These are phyloP conservation scores for Arabidopsis arenosa DNA, from an alignment of 345 rosid genomes.

Conservation along the genomic window DNA sequence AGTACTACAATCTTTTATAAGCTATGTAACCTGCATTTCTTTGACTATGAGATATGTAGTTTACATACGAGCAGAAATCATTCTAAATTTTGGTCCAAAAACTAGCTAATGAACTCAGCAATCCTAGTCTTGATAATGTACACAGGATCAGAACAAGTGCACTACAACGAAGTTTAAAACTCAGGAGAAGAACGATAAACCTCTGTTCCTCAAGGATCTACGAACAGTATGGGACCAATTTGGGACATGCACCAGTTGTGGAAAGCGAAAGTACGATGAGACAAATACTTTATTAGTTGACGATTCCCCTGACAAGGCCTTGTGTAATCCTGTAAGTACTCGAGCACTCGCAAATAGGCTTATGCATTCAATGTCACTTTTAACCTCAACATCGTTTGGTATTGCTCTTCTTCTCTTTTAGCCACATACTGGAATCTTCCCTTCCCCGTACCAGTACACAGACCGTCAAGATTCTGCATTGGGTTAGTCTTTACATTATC, in stretches of 20 bases:
- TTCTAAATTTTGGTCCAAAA: background rate
- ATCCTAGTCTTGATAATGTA: slow-evolving; percentile 13
- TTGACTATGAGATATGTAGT: slow-evolving; percentile 6
- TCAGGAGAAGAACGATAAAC: slow-evolving; percentile 60
- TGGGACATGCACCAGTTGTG: slow-evolving; percentile 58
- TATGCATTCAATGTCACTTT: slow-evolving; percentile 20
- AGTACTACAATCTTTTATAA: background rate
- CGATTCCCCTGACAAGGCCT: slow-evolving; percentile 88
- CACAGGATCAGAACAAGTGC: slow-evolving; percentile 68
- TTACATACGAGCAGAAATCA: slow-evolving; percentile 1
- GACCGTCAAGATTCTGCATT: slow-evolving; percentile 59
- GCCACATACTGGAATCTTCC: slow-evolving; percentile 83
- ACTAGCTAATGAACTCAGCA: slow-evolving; percentile 16
- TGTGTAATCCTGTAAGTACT: slow-evolving; percentile 76
- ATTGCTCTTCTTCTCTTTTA: slow-evolving; percentile 36
- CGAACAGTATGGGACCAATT: slow-evolving; percentile 64
- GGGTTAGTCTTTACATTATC: slow-evolving; percentile 57
- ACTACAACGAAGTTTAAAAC: slow-evolving; percentile 58
- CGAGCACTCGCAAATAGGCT: background rate
- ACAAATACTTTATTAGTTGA: slow-evolving; percentile 81
- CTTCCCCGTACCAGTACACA: slow-evolving; percentile 56
- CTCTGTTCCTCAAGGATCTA: slow-evolving; percentile 80
- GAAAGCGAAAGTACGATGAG: slow-evolving; percentile 64
- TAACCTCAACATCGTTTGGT: slow-evolving; percentile 9
- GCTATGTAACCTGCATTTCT: slow-evolving; percentile 12